phyloP scores from a whole-genome alignment of 306 rosid species.

The Biancaea sappan region DNA sequence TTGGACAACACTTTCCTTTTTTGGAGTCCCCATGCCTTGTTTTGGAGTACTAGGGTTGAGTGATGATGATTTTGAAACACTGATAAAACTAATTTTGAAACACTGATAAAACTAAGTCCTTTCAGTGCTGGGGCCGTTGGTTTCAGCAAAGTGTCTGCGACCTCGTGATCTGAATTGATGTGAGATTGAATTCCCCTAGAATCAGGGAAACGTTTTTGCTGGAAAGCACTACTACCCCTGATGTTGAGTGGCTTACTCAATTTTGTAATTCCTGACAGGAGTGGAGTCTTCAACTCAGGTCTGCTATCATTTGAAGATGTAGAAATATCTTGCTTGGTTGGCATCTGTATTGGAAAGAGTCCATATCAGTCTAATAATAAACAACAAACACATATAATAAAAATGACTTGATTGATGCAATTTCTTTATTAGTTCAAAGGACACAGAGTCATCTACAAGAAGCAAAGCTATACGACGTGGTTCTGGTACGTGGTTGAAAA shows the following conservation, averaged over 20 bases:
- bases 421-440: neutral
- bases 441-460: slow-evolving; percentile 2
- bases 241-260: slow-evolving; percentile 39
- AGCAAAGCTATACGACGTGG: slow-evolving; percentile 8
- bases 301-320: slow-evolving; percentile 39
- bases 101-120: slow-evolving; percentile 60
- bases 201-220: slow-evolving; percentile 34
- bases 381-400: neutral
- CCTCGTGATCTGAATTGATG: slow-evolving; percentile 35
- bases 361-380: slow-evolving; percentile 6
- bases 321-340: slow-evolving; percentile 47
- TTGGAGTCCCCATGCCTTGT: slow-evolving; percentile 39
- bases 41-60: slow-evolving; percentile 32
- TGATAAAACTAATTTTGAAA: slow-evolving; percentile 52
- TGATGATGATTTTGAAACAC: slow-evolving; percentile 43
- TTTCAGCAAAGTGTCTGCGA: slow-evolving; percentile 31
- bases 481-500: slow-evolving; percentile 76
- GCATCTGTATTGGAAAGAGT: slow-evolving; percentile 46
- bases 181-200: slow-evolving; percentile 35
- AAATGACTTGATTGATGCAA: neutral
- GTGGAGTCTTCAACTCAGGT: slow-evolving; percentile 47
- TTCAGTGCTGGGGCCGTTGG: slow-evolving; percentile 42
- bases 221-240: slow-evolving; percentile 29
- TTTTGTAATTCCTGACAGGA: slow-evolving; percentile 35
- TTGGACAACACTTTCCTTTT: slow-evolving; percentile 38